Base-by-base conservation (phyloP, 169 alveolate genomes). In the Neospora caninum region DNA sequence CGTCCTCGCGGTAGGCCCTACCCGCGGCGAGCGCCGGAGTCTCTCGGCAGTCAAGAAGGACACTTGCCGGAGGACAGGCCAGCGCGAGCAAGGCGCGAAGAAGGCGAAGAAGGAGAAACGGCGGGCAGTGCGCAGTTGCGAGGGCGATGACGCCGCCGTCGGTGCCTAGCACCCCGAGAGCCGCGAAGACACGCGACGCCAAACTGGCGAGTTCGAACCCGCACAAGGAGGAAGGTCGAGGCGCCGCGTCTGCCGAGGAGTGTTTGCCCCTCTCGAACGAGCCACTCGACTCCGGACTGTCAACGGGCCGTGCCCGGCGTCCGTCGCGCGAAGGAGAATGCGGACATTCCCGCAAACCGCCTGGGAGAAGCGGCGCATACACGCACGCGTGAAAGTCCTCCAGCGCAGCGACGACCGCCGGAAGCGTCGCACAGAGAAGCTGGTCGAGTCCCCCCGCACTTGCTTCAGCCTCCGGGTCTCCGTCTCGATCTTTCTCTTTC, bases 341-440 rank as follows among this genome's bases (percentile, higher is more conserved):
- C 58, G 58, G 34, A 13, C 43, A 25, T 16, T 10, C 9, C 27
- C 86, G 86, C 69, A 29, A 13, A 38, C 54, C 25, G 39, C 67
- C n/a, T 27, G 34, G 31, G 7, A 82, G 89, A 0, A 82, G 89
- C 13, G 89, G 89, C 29, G 53, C 89, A 36, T 82, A 82, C 36
- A 82, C 89, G 41, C 69, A 18, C 29, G 16, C 89, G 67, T 82
- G 41, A 67, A 82, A 82, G 58, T 42, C 54, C 69, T 42, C 69
- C 69, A 82, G 41, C 16, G 89, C 67, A 22, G 53, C 64, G 20
- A 82, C 67, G 4, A 41, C 6, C 13, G 89, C 53, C 20, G 89
- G 89, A 31, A 82, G 86, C 7, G 49, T 9, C 53, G 67, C 89
- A 82, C 67, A 36, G 54, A 82, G 89, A 38, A 82, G n/a, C 43